Conservation (phyloP, 345 rosid genomes). For the Citrus australasica region DNA sequence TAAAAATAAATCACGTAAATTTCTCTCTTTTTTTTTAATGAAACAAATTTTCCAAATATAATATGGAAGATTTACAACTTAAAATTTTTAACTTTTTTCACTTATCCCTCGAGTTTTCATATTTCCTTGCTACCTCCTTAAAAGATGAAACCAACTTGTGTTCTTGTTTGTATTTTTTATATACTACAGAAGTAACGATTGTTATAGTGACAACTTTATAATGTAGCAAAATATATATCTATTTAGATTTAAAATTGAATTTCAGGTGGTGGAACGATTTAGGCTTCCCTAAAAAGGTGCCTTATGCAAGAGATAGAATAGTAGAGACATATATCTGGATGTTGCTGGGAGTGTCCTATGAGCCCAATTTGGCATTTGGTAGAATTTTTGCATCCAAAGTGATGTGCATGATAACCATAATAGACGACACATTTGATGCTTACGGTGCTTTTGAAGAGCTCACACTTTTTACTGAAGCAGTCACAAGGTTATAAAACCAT, state of each 20-base stretch:
- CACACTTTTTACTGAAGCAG: not conserved
- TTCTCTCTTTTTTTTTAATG: too few relatives aligned
- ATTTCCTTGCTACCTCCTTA: too few relatives aligned
- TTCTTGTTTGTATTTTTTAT: too few relatives aligned
- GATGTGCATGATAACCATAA: rapidly evolving
- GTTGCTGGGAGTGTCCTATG: not conserved
- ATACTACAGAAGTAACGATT: too few relatives aligned
- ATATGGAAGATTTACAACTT: too few relatives aligned
- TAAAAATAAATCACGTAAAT: too few relatives aligned
- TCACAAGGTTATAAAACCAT: not conserved
- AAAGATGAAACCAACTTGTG: too few relatives aligned
- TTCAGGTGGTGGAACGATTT: not conserved
- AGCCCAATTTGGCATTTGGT: not conserved
- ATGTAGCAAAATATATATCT: too few relatives aligned
- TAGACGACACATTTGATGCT: not conserved
- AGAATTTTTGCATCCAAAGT: not conserved
- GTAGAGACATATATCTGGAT: not conserved
- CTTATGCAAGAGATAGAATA: not conserved
- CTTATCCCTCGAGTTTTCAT: too few relatives aligned
- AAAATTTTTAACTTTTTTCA: too few relatives aligned
- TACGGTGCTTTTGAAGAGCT: not conserved
- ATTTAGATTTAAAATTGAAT: not conserved
- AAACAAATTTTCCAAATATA: too few relatives aligned
- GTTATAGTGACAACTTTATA: too few relatives aligned
- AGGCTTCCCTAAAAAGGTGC: not conserved